Evolutionary conservation across 805 yeast genomes (phyloP).

Genomic region (Suhomyces canberraensis): DNA sequence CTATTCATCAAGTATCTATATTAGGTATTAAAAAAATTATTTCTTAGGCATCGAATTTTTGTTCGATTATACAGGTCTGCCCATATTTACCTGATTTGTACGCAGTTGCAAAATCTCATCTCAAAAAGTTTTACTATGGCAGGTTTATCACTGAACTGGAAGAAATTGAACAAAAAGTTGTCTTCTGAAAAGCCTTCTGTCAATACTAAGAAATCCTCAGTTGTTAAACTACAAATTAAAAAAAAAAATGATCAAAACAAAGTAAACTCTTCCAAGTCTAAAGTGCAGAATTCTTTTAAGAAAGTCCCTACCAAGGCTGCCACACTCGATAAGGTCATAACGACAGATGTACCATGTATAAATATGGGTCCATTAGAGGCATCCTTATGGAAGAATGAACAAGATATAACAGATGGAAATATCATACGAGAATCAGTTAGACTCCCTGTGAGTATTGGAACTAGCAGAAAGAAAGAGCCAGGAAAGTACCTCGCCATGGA

Average conservation of each 20-base stretch:
- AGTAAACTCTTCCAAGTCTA: too few species aligned
- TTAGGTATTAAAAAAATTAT: too few species aligned
- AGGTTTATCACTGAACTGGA: conserved; percentile 23
- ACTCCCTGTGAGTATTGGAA: conserved; percentile 5
- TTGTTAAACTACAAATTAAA: not conserved
- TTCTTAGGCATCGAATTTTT: too few species aligned
- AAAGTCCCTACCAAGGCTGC: too few species aligned
- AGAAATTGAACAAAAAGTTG: conserved; percentile 12
- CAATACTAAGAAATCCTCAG: too few species aligned
- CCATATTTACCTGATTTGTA: too few species aligned
- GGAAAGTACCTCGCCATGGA: conserved; percentile 84
- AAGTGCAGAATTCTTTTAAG: not conserved
- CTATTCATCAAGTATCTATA: too few species aligned
- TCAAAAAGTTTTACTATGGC: conserved; percentile 3
- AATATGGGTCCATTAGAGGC: conserved; percentile 1
- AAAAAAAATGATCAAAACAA: too few species aligned
- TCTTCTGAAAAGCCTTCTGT: conserved; percentile 2
- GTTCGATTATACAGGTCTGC: too few species aligned
- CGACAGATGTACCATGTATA: too few species aligned
- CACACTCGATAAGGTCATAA: too few species aligned
- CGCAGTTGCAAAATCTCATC: conserved; percentile 2
- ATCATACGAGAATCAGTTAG: not conserved
- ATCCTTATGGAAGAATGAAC: conserved; percentile 2
- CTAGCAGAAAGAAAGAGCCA: conserved; percentile 37
- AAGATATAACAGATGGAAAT: not conserved